Evolutionary conservation across 805 yeast species (phyloP).

Genomic region (Teunomyces kruisii): DNA sequence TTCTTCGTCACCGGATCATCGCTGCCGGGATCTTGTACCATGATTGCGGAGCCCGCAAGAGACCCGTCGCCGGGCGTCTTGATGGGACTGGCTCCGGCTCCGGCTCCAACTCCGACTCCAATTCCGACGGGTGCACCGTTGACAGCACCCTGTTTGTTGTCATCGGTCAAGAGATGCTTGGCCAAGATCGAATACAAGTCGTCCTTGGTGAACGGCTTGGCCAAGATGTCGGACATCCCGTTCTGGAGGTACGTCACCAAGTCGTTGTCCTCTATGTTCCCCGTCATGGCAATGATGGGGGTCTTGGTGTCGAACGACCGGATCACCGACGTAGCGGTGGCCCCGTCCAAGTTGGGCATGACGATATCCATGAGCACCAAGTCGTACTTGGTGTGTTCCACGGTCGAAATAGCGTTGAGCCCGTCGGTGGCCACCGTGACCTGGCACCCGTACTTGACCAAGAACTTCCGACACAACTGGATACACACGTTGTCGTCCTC

Average conservation of each 20-base stretch:
- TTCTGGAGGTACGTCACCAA: conserved; percentile 76
- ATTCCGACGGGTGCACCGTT: neutral
- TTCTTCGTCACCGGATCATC: conserved; percentile 6
- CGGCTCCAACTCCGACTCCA: too few species aligned
- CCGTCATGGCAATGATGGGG: conserved; percentile 94
- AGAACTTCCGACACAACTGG: conserved; percentile 76
- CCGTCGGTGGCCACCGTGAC: conserved; percentile 95
- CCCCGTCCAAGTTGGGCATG: conserved; percentile 87
- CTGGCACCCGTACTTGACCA: conserved; percentile 85
- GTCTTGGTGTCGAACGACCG: conserved; percentile 80
- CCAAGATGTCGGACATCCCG: conserved; percentile 90
- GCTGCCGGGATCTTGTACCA: neutral
- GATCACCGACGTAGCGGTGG: conserved; percentile 86
- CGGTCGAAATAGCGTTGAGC: conserved; percentile 74
- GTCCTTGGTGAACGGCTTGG: conserved; percentile 90
- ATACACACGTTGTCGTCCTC: conserved; percentile 84
- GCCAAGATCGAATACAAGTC: conserved; percentile 77
- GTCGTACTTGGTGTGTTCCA: conserved; percentile 68
- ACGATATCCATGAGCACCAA: conserved; percentile 84
- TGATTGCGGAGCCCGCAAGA: neutral
- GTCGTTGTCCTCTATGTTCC: conserved; percentile 81
- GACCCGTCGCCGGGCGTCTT: neutral
- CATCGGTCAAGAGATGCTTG: conserved; percentile 59
- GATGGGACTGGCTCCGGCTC: neutral
- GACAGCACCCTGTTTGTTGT: neutral